Evolutionary conservation across 805 yeast species (phyloP), one percentile per base, ranked within the genome.

Genomic region (Candida parachauliodes): DNA sequence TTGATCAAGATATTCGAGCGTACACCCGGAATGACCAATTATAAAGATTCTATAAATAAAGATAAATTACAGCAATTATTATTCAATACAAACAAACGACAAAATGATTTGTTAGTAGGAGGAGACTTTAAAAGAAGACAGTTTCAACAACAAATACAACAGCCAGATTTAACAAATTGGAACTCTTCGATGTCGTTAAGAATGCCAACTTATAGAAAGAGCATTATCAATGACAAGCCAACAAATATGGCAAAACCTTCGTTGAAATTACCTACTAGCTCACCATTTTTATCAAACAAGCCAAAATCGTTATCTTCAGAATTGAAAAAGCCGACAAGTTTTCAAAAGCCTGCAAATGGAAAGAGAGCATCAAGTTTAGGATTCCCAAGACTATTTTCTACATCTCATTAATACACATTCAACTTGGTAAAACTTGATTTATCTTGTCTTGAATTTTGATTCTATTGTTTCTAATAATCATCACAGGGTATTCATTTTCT

Each of bases 321-420:
- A 8, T 54, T 62, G 34, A 53, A 52, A 46, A 59, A 54, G 44
- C 69, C 68, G 5, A 59, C 61, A 22, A 57, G 58, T 42, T 61
- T 61, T 45, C 66, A 60, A 46, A 47, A 55, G 36, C 67, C 67
- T 14, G 51, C 47, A 22, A 37, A 39, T 12, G 56, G 48, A 11
- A 46, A 40, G 32, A 18, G 41, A 24, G 41, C 39, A 8, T 51
- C 47, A 26, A 49, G 51, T 18, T 36, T 54, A 28, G 57, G 55
- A n/a, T 53, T 54, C 32, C 59, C 65, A 2, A 43, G 43, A 15
- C 43, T 54, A 25, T 52, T 54, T 41, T 53, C 60, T 1, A 48
- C 58, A 4, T 31, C 31, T 8, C 21, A 29, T 36, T 31, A 37
- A 30, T 24, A 11, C 10, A 10, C 30, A 27, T n/a, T n/a, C n/a